Conservation (phyloP, 1,284 basidiomycete genomes). For the Sporisorium scitamineum region DNA sequence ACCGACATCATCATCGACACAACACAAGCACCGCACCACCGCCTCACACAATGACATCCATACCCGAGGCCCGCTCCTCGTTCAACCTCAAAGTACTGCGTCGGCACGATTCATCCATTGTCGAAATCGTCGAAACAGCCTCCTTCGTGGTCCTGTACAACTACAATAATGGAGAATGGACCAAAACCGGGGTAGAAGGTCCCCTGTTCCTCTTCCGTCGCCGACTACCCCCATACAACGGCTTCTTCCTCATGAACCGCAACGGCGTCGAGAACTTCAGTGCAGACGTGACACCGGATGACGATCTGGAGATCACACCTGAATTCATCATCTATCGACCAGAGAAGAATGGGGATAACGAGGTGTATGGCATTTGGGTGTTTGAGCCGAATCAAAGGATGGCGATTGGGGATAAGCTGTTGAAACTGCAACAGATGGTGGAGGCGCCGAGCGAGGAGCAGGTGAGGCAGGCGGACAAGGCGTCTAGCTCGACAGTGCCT, state of each 20-base stretch:
- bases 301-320: conserved; percentile 76
- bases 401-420: conserved; percentile 73
- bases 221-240: conserved; percentile 79
- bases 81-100: conserved; percentile 84
- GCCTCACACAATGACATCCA: conserved; percentile 27
- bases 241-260: conserved; percentile 87
- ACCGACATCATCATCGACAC: background rate
- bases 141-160: conserved; percentile 76
- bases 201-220: conserved; percentile 89
- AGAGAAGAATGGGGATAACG: conserved; percentile 69
- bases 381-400: conserved; percentile 79
- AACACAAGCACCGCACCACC: background rate
- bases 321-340: conserved; percentile 81
- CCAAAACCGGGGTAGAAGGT: conserved; percentile 86
- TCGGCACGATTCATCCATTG: conserved; percentile 82
- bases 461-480: conserved; percentile 12
- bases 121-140: conserved; percentile 84
- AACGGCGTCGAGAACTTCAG: conserved; percentile 86
- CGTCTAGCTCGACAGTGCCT: conserved; percentile 1
- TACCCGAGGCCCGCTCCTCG: conserved; percentile 40
- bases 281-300: conserved; percentile 81
- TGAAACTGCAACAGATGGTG: conserved; percentile 50
- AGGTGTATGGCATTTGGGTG: conserved; percentile 83
- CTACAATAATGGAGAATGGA: conserved; percentile 69
- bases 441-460: conserved; percentile 36